Evolutionary conservation across 805 yeast species (phyloP).

Genomic region (Candida endomychidarum): DNA sequence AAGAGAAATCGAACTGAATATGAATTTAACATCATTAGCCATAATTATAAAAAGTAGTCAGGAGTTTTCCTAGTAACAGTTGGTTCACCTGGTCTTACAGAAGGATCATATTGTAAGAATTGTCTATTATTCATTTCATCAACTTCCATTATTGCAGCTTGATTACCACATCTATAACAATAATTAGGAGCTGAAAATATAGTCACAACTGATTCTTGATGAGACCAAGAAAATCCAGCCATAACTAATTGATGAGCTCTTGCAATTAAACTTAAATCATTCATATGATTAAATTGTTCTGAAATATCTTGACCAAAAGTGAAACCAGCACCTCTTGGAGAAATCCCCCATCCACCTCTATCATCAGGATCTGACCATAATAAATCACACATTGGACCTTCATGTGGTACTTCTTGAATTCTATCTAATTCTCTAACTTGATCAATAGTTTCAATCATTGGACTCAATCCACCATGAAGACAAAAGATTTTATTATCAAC

Average conservation of each 20-base stretch:
- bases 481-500: constrained; percentile 90
- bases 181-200: constrained; percentile 95
- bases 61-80: constrained; percentile 96
- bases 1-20: neutral
- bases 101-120: constrained; percentile 93
- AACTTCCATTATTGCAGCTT: constrained; percentile 97
- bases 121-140: constrained; percentile 91
- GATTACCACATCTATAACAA: constrained; percentile 97
- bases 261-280: constrained; percentile 80
- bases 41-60: constrained; percentile 75
- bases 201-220: constrained; percentile 91
- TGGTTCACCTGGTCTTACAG: constrained; percentile 97
- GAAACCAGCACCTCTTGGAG: constrained; percentile 98
- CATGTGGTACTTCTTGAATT: constrained; percentile 95
- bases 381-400: constrained; percentile 96
- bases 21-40: constrained; percentile 6
- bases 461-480: constrained; percentile 92
- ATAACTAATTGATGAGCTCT: constrained; percentile 97
- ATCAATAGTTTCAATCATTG: constrained; percentile 90
- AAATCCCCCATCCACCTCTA: constrained; percentile 96
- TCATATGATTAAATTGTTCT: constrained; percentile 90
- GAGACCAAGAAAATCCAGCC: constrained; percentile 96
- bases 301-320: constrained; percentile 95
- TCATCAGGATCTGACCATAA: constrained; percentile 98
- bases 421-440: constrained; percentile 89